These are phyloP conservation scores for Dalbergia oliveri DNA, from an alignment of 306 rosid genomes.

Conservation along the genomic window DNA sequence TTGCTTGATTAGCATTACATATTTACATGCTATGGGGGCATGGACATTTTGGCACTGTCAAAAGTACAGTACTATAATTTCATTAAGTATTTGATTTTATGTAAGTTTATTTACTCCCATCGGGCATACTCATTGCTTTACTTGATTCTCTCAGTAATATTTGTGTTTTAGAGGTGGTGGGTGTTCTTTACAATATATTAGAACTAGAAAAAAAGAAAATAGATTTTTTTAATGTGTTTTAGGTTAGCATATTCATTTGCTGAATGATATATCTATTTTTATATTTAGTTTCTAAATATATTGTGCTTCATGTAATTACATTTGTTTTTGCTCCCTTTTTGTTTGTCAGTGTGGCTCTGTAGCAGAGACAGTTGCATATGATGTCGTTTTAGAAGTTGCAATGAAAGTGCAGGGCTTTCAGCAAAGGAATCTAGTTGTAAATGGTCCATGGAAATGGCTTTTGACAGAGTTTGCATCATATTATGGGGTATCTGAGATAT, in stretches of 20 bases:
- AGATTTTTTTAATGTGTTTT: neutral
- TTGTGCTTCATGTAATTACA: neutral
- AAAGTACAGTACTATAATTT: neutral
- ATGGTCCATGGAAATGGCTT: constrained; percentile 98
- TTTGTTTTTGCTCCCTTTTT: constrained; percentile 24
- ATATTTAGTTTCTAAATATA: constrained; percentile 10
- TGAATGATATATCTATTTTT: constrained; percentile 26
- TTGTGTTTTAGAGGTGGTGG: neutral
- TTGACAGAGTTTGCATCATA: constrained; percentile 90
- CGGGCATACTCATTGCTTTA: neutral
- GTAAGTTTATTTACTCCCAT: neutral
- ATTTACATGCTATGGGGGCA: too few species aligned
- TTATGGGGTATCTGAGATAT: constrained; percentile 91
- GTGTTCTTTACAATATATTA: constrained; percentile 8
- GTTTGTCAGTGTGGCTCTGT: constrained; percentile 83
- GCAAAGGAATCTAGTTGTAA: constrained; percentile 78
- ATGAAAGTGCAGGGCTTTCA: constrained; percentile 95
- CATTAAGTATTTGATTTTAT: constrained; percentile 9
- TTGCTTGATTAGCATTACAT: too few species aligned
- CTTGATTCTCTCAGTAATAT: neutral
- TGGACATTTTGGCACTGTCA: too few species aligned
- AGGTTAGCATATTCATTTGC: constrained; percentile 2
- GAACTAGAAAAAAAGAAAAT: neutral
- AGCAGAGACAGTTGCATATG: constrained; percentile 98
- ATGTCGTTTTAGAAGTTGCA: constrained; percentile 87